Evolutionary conservation across 2,329 filamentous ascomycete genomes (phyloP).

Genomic region (Mollisiaceae sp.): DNA sequence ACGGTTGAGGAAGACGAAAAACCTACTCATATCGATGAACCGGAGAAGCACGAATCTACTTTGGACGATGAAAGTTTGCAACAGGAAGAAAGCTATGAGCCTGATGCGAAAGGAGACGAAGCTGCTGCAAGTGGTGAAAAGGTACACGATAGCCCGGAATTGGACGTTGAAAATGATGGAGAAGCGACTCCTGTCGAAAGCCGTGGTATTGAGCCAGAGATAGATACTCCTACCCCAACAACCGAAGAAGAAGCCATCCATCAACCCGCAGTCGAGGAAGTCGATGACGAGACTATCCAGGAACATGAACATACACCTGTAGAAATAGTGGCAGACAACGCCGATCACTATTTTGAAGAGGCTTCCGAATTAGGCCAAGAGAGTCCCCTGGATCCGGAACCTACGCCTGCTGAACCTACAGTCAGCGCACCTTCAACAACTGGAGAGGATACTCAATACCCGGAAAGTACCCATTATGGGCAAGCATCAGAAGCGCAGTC

Average conservation of each 20-base stretch:
- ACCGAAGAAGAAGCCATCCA: neutral
- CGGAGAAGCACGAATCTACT: neutral
- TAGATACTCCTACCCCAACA: neutral
- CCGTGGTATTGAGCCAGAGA: neutral
- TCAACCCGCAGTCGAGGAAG: neutral
- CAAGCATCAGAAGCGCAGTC: neutral
- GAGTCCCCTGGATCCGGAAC: neutral
- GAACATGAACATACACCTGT: neutral
- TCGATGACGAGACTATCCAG: neutral
- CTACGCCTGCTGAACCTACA: neutral
- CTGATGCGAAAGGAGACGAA: neutral
- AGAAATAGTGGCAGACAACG: neutral
- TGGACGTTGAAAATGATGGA: neutral
- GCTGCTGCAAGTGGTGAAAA: neutral
- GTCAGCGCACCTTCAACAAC: neutral
- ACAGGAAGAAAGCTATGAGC: neutral
- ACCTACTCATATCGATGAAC: neutral
- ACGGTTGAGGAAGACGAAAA: too few species aligned
- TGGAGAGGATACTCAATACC: neutral
- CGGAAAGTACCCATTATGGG: neutral
- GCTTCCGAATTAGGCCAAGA: neutral
- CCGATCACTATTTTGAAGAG: neutral
- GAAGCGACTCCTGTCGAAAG: neutral
- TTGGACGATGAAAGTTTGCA: neutral
- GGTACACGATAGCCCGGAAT: neutral